These are phyloP conservation scores for Coemansia sp. DNA, from an alignment of 192 early-diverging fungal species.

Conservation along the genomic window DNA sequence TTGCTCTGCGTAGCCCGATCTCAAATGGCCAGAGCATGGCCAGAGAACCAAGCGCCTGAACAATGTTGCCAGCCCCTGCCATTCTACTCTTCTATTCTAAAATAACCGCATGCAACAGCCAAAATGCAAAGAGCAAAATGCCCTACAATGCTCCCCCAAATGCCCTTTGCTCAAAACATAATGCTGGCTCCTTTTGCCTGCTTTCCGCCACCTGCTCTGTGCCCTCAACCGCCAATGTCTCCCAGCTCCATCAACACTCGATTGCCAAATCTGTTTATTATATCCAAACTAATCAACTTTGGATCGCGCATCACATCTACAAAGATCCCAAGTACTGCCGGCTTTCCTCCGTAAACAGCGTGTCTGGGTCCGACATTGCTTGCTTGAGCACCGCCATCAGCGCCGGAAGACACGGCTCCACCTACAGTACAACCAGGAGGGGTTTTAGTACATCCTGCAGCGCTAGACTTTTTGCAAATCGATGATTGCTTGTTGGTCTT, in stretches of 20 bases:
- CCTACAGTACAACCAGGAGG: constrained; percentile 18
- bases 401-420: constrained; percentile 35
- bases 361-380: constrained; percentile 40
- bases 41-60: too few relatives aligned
- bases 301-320: constrained; percentile 1
- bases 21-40: too few relatives aligned
- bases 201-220: neutral
- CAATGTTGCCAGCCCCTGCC: too few relatives aligned
- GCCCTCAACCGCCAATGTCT: too few relatives aligned
- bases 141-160: neutral
- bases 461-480: neutral
- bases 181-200: neutral
- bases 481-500: neutral
- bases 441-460: neutral
- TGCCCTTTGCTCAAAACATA: neutral
- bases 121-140: too few relatives aligned
- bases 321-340: constrained; percentile 39
- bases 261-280: too few relatives aligned
- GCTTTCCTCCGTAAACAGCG: constrained; percentile 49
- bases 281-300: too few relatives aligned
- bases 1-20: neutral
- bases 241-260: too few relatives aligned
- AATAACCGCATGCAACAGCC: too few relatives aligned
- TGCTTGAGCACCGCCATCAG: constrained; percentile 49
- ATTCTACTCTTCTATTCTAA: too few relatives aligned